A percentile compares a stretch with the other conserved stretches of the same genome.
phyloP scores from a whole-genome alignment of 2,329 filamentous ascomycete species.

The Graphilbum fragrans region DNA sequence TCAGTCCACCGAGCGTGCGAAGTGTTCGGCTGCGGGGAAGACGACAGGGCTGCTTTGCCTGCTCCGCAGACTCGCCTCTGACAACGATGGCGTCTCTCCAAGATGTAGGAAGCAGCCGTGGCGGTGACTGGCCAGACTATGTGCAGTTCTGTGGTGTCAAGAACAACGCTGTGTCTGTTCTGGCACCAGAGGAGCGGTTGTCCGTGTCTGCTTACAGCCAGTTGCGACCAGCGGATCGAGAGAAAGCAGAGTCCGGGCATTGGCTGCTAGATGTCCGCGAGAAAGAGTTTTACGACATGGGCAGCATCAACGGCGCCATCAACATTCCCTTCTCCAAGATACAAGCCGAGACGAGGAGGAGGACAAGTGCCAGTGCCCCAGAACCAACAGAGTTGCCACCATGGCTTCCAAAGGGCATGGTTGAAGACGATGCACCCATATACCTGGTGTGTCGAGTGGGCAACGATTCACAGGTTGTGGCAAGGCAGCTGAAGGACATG shows the following conservation, averaged over 20 bases:
- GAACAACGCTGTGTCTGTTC: constrained; percentile 18
- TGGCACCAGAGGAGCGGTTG: constrained; percentile 55
- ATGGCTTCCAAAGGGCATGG: constrained; percentile 25
- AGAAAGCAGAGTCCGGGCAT: constrained; percentile 21
- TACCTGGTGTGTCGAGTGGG: constrained; percentile 64
- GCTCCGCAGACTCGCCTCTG: constrained; percentile 51
- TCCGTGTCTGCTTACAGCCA: constrained; percentile 46
- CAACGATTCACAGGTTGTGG: constrained; percentile 65
- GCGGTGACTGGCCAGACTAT: constrained; percentile 61
- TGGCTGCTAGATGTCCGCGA: constrained; percentile 75
- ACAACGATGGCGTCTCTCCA: background rate
- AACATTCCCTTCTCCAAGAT: constrained; percentile 56
- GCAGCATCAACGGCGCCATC: constrained; percentile 60
- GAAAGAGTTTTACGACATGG: constrained; percentile 73
- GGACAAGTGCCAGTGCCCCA: background rate
- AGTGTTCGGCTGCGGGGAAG: constrained; percentile 61
- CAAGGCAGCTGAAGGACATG: constrained; percentile 51
- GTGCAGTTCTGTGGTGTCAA: constrained; percentile 63
- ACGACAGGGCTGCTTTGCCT: constrained; percentile 63
- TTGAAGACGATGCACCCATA: constrained; percentile 36
- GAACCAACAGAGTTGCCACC: constrained; percentile 11
- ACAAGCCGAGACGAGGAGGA: constrained; percentile 5
- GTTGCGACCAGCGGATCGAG: constrained; percentile 13
- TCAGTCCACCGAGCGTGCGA: constrained; percentile 41
- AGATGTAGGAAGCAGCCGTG: constrained; percentile 35